A percentile compares a stretch with the other conserved stretches of the same genome.
phyloP scores from a whole-genome alignment of 331 rosid genomes.

The Prunus yedoensis region DNA sequence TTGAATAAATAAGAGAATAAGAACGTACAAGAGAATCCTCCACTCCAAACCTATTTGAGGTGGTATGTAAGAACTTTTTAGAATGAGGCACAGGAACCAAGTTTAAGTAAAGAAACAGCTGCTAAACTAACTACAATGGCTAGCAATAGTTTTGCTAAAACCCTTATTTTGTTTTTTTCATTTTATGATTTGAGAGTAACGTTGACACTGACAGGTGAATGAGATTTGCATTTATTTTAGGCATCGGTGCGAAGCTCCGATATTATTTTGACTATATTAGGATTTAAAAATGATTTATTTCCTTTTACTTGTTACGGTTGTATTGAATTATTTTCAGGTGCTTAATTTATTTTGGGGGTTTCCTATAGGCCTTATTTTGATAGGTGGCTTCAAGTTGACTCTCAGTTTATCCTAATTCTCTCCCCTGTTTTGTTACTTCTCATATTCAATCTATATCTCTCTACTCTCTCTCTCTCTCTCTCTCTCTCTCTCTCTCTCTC shows the following conservation, averaged over 20 bases:
- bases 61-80: not conserved
- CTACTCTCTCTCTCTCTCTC: too few species aligned
- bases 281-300: not conserved
- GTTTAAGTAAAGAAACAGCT: too few species aligned
- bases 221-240: not conserved
- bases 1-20: not conserved
- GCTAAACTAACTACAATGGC: too few species aligned
- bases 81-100: too few species aligned
- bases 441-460: not conserved
- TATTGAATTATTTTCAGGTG: not conserved
- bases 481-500: too few species aligned
- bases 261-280: not conserved
- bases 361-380: not conserved
- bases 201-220: not conserved
- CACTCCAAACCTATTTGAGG: not conserved
- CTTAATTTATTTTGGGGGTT: not conserved
- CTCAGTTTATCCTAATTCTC: not conserved
- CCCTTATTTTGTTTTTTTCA: not conserved
- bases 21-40: not conserved
- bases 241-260: not conserved
- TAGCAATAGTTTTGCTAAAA: not conserved
- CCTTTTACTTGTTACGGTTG: not conserved
- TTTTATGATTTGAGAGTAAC: not conserved
- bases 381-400: not conserved
- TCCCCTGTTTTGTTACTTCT: not conserved